Percentiles rank a stretch among this genome's conserved stretches.
These are phyloP conservation scores for Suillus bovinus DNA, from an alignment of 768 basidiomycete species.

Conservation along the genomic window DNA sequence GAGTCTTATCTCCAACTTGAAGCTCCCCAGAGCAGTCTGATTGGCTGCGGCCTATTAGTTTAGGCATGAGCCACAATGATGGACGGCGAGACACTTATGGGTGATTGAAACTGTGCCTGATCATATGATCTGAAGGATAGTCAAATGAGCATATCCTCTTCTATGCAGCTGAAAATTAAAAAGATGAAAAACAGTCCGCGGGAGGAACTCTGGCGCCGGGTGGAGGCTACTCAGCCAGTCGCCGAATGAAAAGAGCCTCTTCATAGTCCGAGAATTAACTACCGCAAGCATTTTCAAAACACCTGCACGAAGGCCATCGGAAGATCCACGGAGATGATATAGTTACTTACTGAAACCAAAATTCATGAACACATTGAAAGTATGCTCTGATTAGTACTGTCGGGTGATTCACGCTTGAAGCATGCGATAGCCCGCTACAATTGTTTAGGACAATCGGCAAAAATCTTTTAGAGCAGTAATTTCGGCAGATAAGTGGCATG, in stretches of 20 bases:
- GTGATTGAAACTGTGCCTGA: neutral
- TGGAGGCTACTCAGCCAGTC: neutral
- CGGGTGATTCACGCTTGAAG: neutral
- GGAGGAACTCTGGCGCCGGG: no score
- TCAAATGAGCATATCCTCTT: neutral
- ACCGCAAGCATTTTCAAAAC: neutral
- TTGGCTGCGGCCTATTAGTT: neutral
- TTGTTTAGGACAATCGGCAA: neutral
- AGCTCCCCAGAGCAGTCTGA: neutral
- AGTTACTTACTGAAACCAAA: neutral
- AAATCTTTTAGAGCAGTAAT: neutral
- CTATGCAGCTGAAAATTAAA: no score
- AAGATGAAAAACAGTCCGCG: neutral
- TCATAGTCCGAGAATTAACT: neutral
- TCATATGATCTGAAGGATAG: neutral
- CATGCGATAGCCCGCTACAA: neutral
- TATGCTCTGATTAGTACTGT: no score
- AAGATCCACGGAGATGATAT: neutral
- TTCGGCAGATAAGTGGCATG: neutral
- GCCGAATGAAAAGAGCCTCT: neutral
- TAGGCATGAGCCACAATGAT: neutral
- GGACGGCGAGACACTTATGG: neutral
- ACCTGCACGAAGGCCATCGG: neutral
- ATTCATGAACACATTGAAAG: neutral
- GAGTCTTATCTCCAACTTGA: neutral